A percentile compares a stretch with the other conserved stretches of the same genome.
These are phyloP conservation scores for Fimicolochytrium jonesii DNA, from an alignment of 192 early-diverging fungal species.

Conservation along the genomic window DNA sequence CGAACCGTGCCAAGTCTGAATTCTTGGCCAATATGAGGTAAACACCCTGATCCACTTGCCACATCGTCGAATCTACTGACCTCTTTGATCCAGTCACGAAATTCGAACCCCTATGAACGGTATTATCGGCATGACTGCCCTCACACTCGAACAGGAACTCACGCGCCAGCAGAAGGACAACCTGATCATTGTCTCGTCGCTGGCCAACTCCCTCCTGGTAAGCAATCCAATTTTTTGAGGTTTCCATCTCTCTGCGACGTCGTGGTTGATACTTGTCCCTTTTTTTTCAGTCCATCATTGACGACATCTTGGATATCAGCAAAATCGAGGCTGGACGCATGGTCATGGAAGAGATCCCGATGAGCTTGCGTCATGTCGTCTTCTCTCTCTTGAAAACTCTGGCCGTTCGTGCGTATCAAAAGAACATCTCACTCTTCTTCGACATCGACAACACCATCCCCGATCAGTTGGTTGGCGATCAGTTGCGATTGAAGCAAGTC, in stretches of 20 bases:
- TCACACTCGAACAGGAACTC: constrained; percentile 73
- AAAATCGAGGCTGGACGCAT: constrained; percentile 60
- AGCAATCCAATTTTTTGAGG: no score
- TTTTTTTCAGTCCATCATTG: constrained; percentile 18
- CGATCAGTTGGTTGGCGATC: constrained; percentile 49
- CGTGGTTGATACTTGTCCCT: constrained; percentile 47
- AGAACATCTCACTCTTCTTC: constrained; percentile 48
- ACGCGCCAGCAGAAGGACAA: constrained; percentile 78
- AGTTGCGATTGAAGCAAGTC: constrained; percentile 54
- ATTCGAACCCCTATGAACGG: constrained; percentile 37
- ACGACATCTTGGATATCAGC: constrained; percentile 50
- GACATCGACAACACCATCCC: constrained; percentile 53
- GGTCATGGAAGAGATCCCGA: constrained; percentile 42
- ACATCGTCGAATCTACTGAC: not conserved
- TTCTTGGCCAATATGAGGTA: no score
- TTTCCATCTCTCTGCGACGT: no score
- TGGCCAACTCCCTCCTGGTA: constrained; percentile 26
- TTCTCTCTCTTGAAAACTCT: constrained; percentile 57
- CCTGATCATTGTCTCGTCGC: constrained; percentile 69
- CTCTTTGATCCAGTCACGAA: no score
- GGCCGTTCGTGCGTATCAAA: constrained; percentile 47
- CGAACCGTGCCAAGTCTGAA: constrained; percentile 71
- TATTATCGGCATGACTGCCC: constrained; percentile 32
- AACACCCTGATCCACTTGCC: no score
- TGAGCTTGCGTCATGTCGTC: constrained; percentile 53